Evolutionary conservation across 73 alveolate genomes (phyloP).

Genomic region (Symbiodinium pilosum): DNA sequence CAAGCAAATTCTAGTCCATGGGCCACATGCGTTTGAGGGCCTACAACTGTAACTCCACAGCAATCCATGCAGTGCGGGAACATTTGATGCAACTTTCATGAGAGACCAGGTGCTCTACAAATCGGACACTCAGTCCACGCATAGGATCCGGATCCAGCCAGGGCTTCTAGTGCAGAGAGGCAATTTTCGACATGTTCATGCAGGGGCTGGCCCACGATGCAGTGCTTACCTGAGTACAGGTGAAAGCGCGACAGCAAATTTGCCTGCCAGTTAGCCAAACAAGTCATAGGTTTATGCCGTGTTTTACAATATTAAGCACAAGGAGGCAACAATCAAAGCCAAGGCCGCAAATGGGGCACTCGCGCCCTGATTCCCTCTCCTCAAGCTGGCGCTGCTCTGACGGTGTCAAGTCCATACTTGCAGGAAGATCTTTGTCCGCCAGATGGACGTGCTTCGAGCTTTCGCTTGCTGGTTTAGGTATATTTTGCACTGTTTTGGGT

Average conservation of each 20-base stretch:
- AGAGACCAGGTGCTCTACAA: background rate
- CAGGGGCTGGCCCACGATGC: background rate
- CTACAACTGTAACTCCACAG: too few species aligned
- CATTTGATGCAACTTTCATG: too few species aligned
- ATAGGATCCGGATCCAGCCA: background rate
- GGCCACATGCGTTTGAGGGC: too few species aligned
- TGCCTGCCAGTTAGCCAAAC: too few species aligned
- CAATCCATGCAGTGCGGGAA: too few species aligned
- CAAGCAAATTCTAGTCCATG: too few species aligned
- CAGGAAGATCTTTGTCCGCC: too few species aligned
- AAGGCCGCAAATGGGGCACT: background rate
- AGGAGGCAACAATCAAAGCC: background rate
- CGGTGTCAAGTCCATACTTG: background rate
- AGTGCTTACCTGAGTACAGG: background rate
- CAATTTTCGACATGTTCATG: conserved; percentile 30
- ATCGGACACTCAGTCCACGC: conserved; percentile 5
- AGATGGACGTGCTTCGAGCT: too few species aligned
- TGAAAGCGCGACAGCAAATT: background rate
- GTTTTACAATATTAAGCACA: too few species aligned
- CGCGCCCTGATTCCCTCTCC: background rate
- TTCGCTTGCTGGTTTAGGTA: too few species aligned
- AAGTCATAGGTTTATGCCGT: too few species aligned
- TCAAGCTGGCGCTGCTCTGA: background rate
- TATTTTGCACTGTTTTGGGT: too few species aligned
- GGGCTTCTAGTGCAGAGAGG: background rate